Evolutionary conservation across 768 basidiomycete species (phyloP), one percentile per base, ranked within the genome.

Genomic region (Podaxis carcinomalis): DNA sequence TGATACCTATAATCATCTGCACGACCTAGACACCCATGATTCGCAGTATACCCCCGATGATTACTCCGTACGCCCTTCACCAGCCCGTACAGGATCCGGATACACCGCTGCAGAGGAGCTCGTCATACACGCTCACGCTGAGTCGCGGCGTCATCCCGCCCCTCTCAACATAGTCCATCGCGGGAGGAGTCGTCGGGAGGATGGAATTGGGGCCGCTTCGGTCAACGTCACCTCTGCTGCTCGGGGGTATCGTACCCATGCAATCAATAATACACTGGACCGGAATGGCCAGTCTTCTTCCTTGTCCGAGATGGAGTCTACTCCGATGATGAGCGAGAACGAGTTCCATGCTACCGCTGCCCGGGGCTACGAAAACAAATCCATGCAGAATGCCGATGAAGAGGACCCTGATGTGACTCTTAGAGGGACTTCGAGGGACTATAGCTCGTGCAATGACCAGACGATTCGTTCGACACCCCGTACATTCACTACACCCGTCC

Each of bases 51-150:
- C 79, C 5, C 72, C 73, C 14, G 53, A 55, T 37, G 52, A 55
- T 23, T 55, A 61, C 28, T 40, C 7, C 16, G 1, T n/a, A 5
- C 72, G 69, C n/a, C 57, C 68, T 28, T 62, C 66, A 2, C 68
- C 70, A 14, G 70, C 59, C 5, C 70, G 71, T 32, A 69, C 70
- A 25, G 58, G 68, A 32, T 77, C 81, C 1, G 88, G 88, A 1
- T 90, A 85, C 64, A 90, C 89, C 0, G 77, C 86, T 1, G 77
- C 88, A 0, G 89, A 90, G 68, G 83, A 87, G 70, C 80, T 83
- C 63, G 83, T 90, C 53, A 80, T 90, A 68, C 86, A 84, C 72
- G 63, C 86, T 71, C 75, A 79, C 71, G 70, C 77, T 2, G 75
- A 80, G 61, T 69, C 67, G 56, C 63, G 72, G 7, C 69, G 75